These are phyloP conservation scores for Aspergillus sp. DNA, from an alignment of 2,329 filamentous ascomycete species.

Conservation along the genomic window DNA sequence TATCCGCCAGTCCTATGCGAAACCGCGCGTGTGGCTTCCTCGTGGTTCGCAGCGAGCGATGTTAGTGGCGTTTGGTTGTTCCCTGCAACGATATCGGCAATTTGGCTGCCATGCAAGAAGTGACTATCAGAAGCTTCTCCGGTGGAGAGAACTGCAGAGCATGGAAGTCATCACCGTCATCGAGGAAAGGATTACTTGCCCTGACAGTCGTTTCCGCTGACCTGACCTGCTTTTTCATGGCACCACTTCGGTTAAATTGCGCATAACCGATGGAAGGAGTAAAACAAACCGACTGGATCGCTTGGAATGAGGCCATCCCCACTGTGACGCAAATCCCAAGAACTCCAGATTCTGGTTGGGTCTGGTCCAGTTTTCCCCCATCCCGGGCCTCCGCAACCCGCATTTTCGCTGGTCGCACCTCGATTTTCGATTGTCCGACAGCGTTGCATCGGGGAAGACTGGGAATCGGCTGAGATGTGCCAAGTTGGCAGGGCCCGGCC, in stretches of 20 bases:
- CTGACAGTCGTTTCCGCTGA: neutral
- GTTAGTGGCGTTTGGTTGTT: neutral
- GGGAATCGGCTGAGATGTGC: neutral
- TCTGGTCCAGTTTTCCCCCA: neutral
- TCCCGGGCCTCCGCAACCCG: slow-evolving; percentile 3
- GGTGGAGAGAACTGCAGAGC: neutral
- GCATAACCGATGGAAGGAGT: neutral
- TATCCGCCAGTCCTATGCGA: neutral
- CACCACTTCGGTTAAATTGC: slow-evolving; percentile 1
- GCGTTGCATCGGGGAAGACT: neutral
- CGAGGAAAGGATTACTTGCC: neutral
- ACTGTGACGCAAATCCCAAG: neutral
- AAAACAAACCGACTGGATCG: slow-evolving; percentile 1
- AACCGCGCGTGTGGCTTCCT: neutral
- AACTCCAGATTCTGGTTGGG: neutral
- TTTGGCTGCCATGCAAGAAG: neutral
- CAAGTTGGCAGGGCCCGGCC: neutral
- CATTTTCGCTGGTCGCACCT: neutral
- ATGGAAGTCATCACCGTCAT: neutral
- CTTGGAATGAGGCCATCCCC: neutral
- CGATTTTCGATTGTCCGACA: neutral
- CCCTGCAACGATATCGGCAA: neutral
- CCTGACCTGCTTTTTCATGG: neutral
- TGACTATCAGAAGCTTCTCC: neutral
- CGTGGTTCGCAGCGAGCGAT: neutral